Base-by-base conservation (phyloP, 331 rosid genomes). In the Quercus lobata region DNA sequence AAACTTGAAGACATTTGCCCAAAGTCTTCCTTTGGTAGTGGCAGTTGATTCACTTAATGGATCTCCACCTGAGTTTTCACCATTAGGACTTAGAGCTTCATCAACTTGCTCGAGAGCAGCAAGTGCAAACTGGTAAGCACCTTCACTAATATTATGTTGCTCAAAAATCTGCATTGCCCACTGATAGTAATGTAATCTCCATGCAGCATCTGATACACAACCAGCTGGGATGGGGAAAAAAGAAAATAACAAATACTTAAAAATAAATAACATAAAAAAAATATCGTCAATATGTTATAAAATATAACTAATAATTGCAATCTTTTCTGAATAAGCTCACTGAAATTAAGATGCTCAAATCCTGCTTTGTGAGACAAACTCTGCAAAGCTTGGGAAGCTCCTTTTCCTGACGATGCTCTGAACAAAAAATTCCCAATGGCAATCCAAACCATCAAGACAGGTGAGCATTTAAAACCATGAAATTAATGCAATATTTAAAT, bases 21-120 rank as follows among this genome's bases (percentile, higher is more conserved):
- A 95, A 27, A 95, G 91, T 49, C 97, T 88, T 74, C 99, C 99
- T 87, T 89, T 93, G 77, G 88, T 87, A 79, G 89, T 84, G 57
- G 86, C 73, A 74, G 87, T 84, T 68, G 97, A 87, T 87, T 91
- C 96, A 61, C 84, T 82, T 8, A 69, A 81, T 56, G 84, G 83
- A 81, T 84, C 86, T 73, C 71, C 41, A 62, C 29, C 77, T 79
- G n/a, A 56, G 60, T 68, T 19, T 55, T 85, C 87, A 73, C 77
- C 91, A 29, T 85, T 80, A 76, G 74, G 69, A 57, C 52, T 57
- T 15, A 78, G 79, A 77, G 93, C 93, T 83, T 95, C 99, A 76
- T 93, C 99, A 76, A 91, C 97, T 83, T 88, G 94, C 91, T 93
- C 99, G 34, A 95, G 99, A 34, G 99, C 97, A 75, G 99, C 97